Conservation (phyloP, 108 stramenopile genomes). For the Schizochytrium sp. region DNA sequence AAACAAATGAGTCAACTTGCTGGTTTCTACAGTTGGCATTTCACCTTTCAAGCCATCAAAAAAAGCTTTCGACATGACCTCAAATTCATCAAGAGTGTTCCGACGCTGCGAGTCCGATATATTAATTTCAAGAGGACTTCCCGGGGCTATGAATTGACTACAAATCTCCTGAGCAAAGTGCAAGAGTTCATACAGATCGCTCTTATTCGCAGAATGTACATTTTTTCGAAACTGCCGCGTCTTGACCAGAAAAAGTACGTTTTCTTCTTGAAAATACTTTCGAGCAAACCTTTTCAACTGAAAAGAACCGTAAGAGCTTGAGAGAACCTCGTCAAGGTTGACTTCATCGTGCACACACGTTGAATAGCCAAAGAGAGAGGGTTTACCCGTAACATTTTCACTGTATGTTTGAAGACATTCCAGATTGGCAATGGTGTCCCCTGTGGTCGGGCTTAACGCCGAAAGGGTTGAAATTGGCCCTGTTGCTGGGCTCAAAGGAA, state of each 20-base stretch:
- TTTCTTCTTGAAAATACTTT: slow-evolving; percentile 25
- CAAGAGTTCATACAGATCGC: slow-evolving; percentile 32
- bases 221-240: slow-evolving; percentile 2
- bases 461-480: not conserved
- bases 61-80: not conserved
- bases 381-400: not conserved
- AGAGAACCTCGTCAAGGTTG: not conserved
- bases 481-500: not conserved
- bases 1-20: not conserved
- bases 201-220: not conserved
- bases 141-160: slow-evolving; percentile 13
- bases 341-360: not conserved
- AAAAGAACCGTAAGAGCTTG: slow-evolving; percentile 7
- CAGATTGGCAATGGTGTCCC: slow-evolving; percentile 2
- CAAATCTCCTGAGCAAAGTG: slow-evolving; percentile 45
- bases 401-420: slow-evolving; percentile 19
- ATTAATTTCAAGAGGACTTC: slow-evolving; percentile 53
- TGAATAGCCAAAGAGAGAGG: not conserved
- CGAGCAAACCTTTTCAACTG: slow-evolving; percentile 49
- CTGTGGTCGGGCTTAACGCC: slow-evolving; percentile 19
- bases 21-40: not conserved
- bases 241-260: slow-evolving; percentile 40
- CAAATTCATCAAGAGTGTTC: slow-evolving; percentile 17
- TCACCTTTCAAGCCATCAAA: not conserved
- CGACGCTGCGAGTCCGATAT: slow-evolving; percentile 54